Base-by-base conservation (phyloP, 2,329 filamentous ascomycete species). In the Epichloe bromicola region DNA sequence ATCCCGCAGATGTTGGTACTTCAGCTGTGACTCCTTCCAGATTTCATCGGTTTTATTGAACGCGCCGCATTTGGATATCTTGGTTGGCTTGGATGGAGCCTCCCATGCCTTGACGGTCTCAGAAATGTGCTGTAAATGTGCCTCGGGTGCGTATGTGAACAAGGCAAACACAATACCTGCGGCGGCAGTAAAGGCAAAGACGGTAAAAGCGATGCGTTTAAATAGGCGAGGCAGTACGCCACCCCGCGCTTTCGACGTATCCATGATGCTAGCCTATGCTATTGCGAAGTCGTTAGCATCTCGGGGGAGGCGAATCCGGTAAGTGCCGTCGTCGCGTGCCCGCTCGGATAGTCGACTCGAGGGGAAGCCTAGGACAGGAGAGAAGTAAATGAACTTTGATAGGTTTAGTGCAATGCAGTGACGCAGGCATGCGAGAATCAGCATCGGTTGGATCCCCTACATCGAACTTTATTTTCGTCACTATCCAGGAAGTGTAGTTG, bases 1-100 rank as follows among this genome's bases (percentile, higher is more conserved):
- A 7, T 64, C 58, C 7, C 50, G 39, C 15, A 64, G 46, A 8
- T 58, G 47, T 3, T 52, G 52, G 42, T 59, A 65, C 46, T 62
- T 65, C 15, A 54, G 38, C 15, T 58, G 48, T 3, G 60, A 56
- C 26, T 36, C 44, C 3, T 57, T 51, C 61, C 60, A 61, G 26
- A 56, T 53, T 3, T 57, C 53, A 23, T 49, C 39, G 15, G 38
- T 42, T 11, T 44, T 38, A 17, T 30, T n/a, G 34, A 51, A 54
- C 3, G 8, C 37, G 23, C 30, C 45, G 14, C 52, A 54, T 26
- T 34, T 36, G 37, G 52, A 39, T 4, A 41, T n/a, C n/a, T 12
- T 20, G 5, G 23, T 6, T 6, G 52, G 14, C 20, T 34, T 49
- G 20, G 19, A 42, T 2, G 41, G 20, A 30, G 39, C 20, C 8